A percentile compares a stretch with the other conserved stretches of the same genome.
Conservation (phyloP, 805 yeast species). For the Saturnispora sanitii region DNA sequence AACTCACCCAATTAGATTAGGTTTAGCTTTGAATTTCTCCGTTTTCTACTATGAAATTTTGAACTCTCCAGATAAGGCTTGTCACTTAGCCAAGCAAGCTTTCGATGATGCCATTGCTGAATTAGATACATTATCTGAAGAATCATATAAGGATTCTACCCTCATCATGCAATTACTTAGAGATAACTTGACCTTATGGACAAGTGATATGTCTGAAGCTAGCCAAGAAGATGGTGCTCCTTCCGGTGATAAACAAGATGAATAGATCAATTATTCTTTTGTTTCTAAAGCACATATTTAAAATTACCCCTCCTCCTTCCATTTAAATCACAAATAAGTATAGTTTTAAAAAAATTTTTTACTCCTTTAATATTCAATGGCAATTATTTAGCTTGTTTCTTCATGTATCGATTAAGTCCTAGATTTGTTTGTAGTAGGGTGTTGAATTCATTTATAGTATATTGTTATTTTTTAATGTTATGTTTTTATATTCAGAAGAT, state of each 20-base stretch:
- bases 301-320: background rate
- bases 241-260: constrained; percentile 11
- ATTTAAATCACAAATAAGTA: background rate
- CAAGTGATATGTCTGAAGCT: constrained; percentile 84
- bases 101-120: constrained; percentile 99
- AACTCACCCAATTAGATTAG: constrained; percentile 97
- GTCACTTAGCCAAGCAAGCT: constrained; percentile 98
- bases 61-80: constrained; percentile 97
- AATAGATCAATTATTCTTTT: constrained; percentile 6
- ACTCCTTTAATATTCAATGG: background rate
- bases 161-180: constrained; percentile 97
- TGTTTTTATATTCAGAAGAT: background rate
- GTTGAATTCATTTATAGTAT: too few species aligned
- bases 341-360: background rate
- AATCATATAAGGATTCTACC: constrained; percentile 96
- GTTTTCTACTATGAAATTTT: constrained; percentile 97
- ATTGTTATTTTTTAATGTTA: too few species aligned
- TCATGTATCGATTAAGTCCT: background rate
- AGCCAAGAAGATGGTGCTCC: constrained; percentile 40
- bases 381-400: background rate
- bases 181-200: constrained; percentile 98
- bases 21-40: constrained; percentile 94
- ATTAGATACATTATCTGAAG: constrained; percentile 94
- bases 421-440: too few species aligned
- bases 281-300: too few species aligned